Evolutionary conservation across 257 asterid species (phyloP), one percentile per base, ranked within the genome.

Genomic region (Hygrophila difformis): DNA sequence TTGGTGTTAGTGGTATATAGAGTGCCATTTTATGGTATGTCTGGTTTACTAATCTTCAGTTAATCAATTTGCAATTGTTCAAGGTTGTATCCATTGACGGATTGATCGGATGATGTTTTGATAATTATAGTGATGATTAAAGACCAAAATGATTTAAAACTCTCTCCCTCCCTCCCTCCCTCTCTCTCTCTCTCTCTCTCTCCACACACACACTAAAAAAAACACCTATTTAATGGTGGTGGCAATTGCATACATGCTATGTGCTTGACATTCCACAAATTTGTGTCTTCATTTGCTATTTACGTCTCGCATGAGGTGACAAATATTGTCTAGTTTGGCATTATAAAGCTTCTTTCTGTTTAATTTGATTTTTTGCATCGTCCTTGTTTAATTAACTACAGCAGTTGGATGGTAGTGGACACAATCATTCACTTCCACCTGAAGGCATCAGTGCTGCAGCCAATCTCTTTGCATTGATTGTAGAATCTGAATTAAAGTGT

Each of bases 391-490:
- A 41, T 55, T 65, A 51, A 68, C 48, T 54, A 44, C 94, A 79
- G 92, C 88, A 82, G 52, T 58, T 73, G 69, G 87, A 78, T 63
- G 65, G 66, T 50, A 59, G 46, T 62, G 81, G 70, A 61, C 63
- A 57, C 53, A 60, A 67, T 55, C 63, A 48, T 22, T 63, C 63
- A 28, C 82, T 87, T 65, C 91, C 93, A 28, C 62, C 82, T 15
- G 98, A 89, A 70, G 94, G 92, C 62, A 65, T 77, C 39, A 71
- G 47, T 59, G 91, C 94, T 55, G 86, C 93, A 1, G 81, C 93
- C 56, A 69, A 70, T 78, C 87, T 89, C 54, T 82, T 89, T 67
- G 72, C 73, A 59, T 59, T 82, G 72, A 85, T 89, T 24, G 92
- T 77, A 44, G 92, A 82, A 70, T 80, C 77, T 60, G 96, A 85